These are phyloP conservation scores for Pholiota adiposa DNA, from an alignment of 1,284 basidiomycete species.

Conservation along the genomic window DNA sequence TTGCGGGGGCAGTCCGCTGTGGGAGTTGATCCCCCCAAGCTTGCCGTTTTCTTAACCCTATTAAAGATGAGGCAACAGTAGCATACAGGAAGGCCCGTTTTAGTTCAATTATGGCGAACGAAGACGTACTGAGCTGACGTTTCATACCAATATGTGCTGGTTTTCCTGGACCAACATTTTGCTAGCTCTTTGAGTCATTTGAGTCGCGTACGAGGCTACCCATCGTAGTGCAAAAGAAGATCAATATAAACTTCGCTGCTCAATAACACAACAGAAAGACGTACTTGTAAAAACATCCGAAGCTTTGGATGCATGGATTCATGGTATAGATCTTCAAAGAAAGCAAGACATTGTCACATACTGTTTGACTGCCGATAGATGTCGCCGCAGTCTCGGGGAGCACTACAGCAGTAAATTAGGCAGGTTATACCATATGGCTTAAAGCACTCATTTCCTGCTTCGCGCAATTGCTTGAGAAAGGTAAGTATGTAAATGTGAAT, in stretches of 20 bases:
- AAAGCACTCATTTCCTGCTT: constrained; percentile 48
- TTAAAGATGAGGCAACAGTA: constrained; percentile 6
- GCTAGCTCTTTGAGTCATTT: no score
- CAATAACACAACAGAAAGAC: constrained; percentile 19
- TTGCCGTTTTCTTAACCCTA: constrained; percentile 53
- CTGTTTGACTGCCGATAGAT: constrained; percentile 74
- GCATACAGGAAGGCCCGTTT: no score
- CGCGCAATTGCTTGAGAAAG: constrained; percentile 48
- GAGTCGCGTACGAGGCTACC: no score
- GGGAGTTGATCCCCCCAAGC: constrained; percentile 46
- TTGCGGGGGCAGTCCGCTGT: constrained; percentile 47
- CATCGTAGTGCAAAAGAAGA: no score
- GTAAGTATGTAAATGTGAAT: not conserved
- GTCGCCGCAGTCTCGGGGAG: constrained; percentile 71
- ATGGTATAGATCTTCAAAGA: constrained; percentile 24
- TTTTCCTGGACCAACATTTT: no score
- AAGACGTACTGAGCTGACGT: no score
- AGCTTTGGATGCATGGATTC: constrained; percentile 41
- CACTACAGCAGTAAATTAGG: constrained; percentile 67
- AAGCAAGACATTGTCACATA: constrained; percentile 44
- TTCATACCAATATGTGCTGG: no score
- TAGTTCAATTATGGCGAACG: constrained; percentile 9
- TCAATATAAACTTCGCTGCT: no score
- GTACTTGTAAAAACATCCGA: constrained; percentile 78
- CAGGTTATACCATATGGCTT: constrained; percentile 33